Percentiles rank a stretch among this genome's conserved stretches.
Evolutionary conservation across 228 moss, liverwort and hornwort species (phyloP).

Genomic region (Sphagnum magellanicum): DNA sequence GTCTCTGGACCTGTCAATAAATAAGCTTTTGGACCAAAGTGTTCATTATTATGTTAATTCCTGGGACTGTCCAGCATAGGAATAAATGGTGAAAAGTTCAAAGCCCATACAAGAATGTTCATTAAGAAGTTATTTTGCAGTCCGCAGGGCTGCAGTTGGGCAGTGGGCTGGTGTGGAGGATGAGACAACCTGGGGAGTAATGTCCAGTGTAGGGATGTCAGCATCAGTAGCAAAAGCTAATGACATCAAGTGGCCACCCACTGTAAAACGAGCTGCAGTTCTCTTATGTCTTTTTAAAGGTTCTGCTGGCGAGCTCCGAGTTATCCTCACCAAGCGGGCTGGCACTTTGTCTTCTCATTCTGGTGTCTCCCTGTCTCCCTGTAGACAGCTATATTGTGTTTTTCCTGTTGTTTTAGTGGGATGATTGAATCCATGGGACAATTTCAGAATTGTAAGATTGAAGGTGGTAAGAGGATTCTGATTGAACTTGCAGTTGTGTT

Average conservation of each 20-base stretch:
- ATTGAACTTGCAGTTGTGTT: not conserved
- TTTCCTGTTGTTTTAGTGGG: not conserved
- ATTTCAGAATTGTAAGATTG: too few species aligned
- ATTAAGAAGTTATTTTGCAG: not conserved
- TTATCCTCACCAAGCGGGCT: conserved; percentile 39
- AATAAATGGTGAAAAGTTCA: not conserved
- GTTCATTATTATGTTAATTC: not conserved
- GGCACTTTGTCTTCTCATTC: conserved; percentile 30
- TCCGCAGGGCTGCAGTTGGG: conserved; percentile 23
- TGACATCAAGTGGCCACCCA: conserved; percentile 18
- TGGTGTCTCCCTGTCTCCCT: conserved; percentile 7
- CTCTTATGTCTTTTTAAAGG: conserved; percentile 41
- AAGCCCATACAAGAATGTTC: not conserved
- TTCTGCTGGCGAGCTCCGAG: conserved; percentile 28
- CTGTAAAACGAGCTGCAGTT: conserved; percentile 35
- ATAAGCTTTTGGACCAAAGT: not conserved
- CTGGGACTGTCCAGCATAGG: not conserved
- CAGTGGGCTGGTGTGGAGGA: conserved; percentile 22
- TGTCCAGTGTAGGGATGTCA: conserved; percentile 26
- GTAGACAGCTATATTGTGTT: not conserved
- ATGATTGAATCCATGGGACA: too few species aligned
- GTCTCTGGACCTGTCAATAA: not conserved
- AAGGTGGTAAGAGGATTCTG: not conserved
- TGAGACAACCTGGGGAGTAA: conserved; percentile 12
- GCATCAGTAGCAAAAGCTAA: conserved; percentile 17